phyloP scores from a whole-genome alignment of 805 yeast species.

The Saturnispora serradocipensis region DNA sequence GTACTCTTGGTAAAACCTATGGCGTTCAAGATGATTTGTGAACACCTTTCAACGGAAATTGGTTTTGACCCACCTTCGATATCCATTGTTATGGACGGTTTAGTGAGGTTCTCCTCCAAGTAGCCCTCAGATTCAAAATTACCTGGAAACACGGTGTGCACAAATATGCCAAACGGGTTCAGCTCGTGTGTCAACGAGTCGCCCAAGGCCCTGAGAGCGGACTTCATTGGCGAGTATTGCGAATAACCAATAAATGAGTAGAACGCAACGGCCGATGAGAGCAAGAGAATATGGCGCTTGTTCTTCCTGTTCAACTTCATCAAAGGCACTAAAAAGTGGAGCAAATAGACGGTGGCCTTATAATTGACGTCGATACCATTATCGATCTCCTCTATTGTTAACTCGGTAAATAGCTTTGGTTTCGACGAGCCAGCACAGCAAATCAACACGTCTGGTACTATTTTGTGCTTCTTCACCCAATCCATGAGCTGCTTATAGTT shows the following conservation, averaged over 20 bases:
- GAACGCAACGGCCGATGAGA: conserved; percentile 72
- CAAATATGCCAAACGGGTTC: conserved; percentile 53
- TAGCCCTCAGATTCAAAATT: conserved; percentile 86
- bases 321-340: conserved; percentile 48
- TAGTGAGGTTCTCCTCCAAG: conserved; percentile 68
- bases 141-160: conserved; percentile 78
- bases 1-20: conserved; percentile 22
- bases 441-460: conserved; percentile 60
- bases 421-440: conserved; percentile 84
- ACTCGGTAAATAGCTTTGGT: conserved; percentile 70
- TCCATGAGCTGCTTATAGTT: conserved; percentile 32
- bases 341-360: conserved; percentile 57
- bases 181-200: conserved; percentile 78
- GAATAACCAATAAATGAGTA: conserved; percentile 88
- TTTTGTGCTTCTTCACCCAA: conserved; percentile 18
- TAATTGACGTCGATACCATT: conserved; percentile 64
- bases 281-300: conserved; percentile 47
- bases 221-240: conserved; percentile 84
- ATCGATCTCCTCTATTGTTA: conserved; percentile 47
- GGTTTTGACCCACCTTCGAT: conserved; percentile 84
- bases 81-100: conserved; percentile 70
- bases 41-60: conserved; percentile 57
- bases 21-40: conserved; percentile 45
- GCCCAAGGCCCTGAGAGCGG: conserved; percentile 69
- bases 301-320: conserved; percentile 6